Conservation (phyloP, 129 eudicot genomes). For the Flaveria sonorensis region DNA sequence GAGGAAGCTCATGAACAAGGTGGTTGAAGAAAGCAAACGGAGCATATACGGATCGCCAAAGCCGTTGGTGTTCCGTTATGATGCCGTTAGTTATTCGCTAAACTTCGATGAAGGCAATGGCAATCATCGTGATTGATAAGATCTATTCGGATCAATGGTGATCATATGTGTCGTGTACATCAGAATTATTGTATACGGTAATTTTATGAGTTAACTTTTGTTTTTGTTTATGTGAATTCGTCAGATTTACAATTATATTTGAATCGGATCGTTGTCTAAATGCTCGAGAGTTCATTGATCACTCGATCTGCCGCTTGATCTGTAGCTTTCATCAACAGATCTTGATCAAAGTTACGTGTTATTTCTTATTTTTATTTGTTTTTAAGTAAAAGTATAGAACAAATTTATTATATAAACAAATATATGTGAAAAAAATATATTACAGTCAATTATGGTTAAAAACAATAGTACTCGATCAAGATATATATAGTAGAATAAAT, state of each 20-base stretch:
- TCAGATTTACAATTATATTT: neutral
- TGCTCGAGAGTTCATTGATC: neutral
- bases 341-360: too few species aligned
- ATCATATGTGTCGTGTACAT: neutral
- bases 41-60: slow-evolving; percentile 48
- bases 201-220: neutral
- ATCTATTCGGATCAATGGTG: neutral
- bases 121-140: neutral
- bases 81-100: slow-evolving; percentile 70
- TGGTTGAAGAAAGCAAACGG: slow-evolving; percentile 57
- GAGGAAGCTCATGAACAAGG: slow-evolving; percentile 53
- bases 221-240: neutral
- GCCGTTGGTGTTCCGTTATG: slow-evolving; percentile 57
- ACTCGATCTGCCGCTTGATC: neutral
- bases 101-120: slow-evolving; percentile 67
- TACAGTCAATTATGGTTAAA: too few species aligned
- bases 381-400: too few species aligned
- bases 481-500: too few species aligned
- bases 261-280: neutral
- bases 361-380: too few species aligned
- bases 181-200: neutral
- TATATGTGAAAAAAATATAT: too few species aligned
- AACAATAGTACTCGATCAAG: too few species aligned
- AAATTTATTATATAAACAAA: neutral
- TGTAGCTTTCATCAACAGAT: too few species aligned